Conservation (phyloP, 1,139 yeast genomes). For the Geotrichum histeridarum region DNA sequence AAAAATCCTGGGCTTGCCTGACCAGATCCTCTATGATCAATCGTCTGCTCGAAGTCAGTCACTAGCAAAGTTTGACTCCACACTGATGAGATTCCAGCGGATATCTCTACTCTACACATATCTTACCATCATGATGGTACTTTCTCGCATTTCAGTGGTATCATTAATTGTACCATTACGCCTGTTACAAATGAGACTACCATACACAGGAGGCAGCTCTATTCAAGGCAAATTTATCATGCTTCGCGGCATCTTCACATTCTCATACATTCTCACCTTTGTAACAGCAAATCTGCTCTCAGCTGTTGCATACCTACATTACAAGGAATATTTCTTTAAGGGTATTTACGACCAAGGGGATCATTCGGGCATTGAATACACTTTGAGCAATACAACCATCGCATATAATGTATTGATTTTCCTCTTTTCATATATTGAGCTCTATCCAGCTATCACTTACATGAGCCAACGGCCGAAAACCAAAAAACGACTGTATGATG, state of each 20-base stretch:
- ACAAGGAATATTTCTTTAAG: constrained; percentile 4
- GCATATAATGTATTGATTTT: constrained; percentile 2
- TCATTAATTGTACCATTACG: constrained; percentile 11
- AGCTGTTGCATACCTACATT: constrained; percentile 6
- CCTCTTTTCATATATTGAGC: constrained; percentile 11
- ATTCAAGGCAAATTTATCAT: constrained; percentile 6
- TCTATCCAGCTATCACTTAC: constrained; percentile 16
- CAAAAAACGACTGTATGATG: not conserved
- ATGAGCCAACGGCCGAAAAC: constrained; percentile 13
- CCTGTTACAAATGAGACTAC: constrained; percentile 8
- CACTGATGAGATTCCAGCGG: not conserved
- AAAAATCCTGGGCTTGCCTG: constrained; percentile 12
- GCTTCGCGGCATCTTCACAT: constrained; percentile 10
- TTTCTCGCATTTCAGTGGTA: constrained; percentile 11
- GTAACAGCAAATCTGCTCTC: constrained; percentile 11
- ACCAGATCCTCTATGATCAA: not conserved
- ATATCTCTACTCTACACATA: constrained; percentile 5
- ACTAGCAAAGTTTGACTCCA: not conserved
- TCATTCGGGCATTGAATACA: constrained; percentile 7
- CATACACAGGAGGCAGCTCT: not conserved
- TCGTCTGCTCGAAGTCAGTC: not conserved
- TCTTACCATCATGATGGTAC: constrained; percentile 1
- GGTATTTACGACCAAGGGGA: constrained; percentile 9
- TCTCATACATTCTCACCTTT: constrained; percentile 13
- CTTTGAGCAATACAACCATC: constrained; percentile 2